A percentile compares a stretch with the other conserved stretches of the same genome.
These are phyloP conservation scores for Rachicladosporium sp. DNA, from an alignment of 2,329 filamentous ascomycete species.

Conservation along the genomic window DNA sequence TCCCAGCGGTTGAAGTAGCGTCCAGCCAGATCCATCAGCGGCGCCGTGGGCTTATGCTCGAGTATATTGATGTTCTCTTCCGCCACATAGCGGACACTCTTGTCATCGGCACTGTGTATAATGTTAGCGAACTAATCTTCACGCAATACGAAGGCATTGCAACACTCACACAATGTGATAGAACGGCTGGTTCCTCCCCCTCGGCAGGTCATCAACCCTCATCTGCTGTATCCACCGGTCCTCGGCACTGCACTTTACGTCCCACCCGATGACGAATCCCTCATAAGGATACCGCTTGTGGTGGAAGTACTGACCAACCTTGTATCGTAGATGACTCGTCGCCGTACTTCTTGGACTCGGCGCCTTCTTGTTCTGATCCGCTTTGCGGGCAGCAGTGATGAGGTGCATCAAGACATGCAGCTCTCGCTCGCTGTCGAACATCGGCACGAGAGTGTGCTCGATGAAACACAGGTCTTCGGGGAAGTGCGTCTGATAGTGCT, in stretches of 20 bases:
- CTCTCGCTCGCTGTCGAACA: slow-evolving; percentile 41
- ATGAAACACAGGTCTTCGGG: slow-evolving; percentile 62
- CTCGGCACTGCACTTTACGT: slow-evolving; percentile 44
- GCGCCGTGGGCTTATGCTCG: slow-evolving; percentile 19
- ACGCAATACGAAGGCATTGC: not conserved
- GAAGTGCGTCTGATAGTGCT: slow-evolving; percentile 52
- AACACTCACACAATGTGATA: slow-evolving; percentile 74
- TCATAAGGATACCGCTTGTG: slow-evolving; percentile 71
- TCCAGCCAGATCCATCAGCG: slow-evolving; percentile 59
- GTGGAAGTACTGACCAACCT: slow-evolving; percentile 70
- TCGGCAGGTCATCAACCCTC: slow-evolving; percentile 47
- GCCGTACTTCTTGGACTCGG: slow-evolving; percentile 7
- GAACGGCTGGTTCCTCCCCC: slow-evolving; percentile 56
- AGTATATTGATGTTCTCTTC: slow-evolving; percentile 70
- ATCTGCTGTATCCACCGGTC: slow-evolving; percentile 54
- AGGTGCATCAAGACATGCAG: slow-evolving; percentile 43
- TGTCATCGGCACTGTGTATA: slow-evolving; percentile 47
- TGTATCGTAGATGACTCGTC: slow-evolving; percentile 43
- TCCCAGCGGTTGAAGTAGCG: slow-evolving; percentile 87
- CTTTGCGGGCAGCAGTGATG: slow-evolving; percentile 42
- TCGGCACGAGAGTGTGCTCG: slow-evolving; percentile 52
- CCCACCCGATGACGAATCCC: slow-evolving; percentile 84
- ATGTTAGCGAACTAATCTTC: slow-evolving; percentile 2
- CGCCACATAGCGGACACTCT: slow-evolving; percentile 60
- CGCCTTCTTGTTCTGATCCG: slow-evolving; percentile 44